phyloP scores from a whole-genome alignment of 805 yeast genomes.

The Millerozyma miso region DNA sequence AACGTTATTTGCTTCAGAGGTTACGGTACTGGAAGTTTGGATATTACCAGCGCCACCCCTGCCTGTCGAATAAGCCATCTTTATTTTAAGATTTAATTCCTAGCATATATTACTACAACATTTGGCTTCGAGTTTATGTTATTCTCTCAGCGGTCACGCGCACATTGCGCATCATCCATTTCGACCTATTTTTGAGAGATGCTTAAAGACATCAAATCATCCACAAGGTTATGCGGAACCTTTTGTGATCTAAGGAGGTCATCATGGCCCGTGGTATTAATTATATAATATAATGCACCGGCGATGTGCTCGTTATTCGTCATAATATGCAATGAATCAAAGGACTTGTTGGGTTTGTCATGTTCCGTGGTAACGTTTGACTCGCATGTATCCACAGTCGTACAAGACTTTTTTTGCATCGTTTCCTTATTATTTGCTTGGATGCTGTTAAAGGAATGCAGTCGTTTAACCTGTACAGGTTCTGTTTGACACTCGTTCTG shows the following conservation, averaged over 20 bases:
- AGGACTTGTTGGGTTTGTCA: background rate
- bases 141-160: background rate
- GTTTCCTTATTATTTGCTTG: background rate
- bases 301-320: background rate
- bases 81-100: background rate
- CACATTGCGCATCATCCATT: background rate
- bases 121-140: background rate
- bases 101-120: background rate
- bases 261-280: background rate
- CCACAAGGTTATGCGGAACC: background rate
- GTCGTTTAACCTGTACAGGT: background rate
- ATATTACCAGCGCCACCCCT: constrained; percentile 40
- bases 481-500: background rate
- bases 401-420: background rate
- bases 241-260: background rate
- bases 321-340: background rate
- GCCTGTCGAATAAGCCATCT: constrained; percentile 31
- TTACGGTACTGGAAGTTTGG: constrained; percentile 13
- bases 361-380: background rate
- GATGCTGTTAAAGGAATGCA: background rate
- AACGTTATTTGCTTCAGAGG: constrained; percentile 15
- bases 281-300: background rate
- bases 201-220: background rate
- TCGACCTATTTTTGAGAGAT: background rate
- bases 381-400: background rate